Conservation (phyloP, 1,139 yeast genomes). For the Pneumocystis carinii region DNA sequence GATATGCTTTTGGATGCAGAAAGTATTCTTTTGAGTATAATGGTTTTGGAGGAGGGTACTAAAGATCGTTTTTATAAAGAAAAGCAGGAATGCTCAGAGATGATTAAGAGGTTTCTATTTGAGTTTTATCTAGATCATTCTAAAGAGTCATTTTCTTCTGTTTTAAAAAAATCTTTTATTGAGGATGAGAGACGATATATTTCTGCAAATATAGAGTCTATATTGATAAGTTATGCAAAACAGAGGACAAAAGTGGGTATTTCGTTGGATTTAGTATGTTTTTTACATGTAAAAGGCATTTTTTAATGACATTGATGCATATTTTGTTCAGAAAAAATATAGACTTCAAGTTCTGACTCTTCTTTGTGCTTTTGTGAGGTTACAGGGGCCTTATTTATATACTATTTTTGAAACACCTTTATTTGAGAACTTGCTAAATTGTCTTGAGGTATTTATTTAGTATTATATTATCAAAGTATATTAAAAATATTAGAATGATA, state of each 20-base stretch:
- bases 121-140: neutral
- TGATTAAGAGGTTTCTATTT: neutral
- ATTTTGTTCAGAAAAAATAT: slow-evolving; percentile 2
- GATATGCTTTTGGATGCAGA: neutral
- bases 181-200: neutral
- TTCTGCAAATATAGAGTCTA: neutral
- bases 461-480: neutral
- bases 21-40: neutral
- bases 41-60: neutral
- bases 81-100: neutral
- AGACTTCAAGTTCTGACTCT: slow-evolving; percentile 5
- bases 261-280: too few relatives aligned
- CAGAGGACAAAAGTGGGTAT: neutral
- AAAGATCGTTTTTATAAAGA: neutral
- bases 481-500: slow-evolving; percentile 27
- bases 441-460: neutral
- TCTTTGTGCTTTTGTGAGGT: neutral
- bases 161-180: neutral
- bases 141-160: neutral
- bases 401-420: slow-evolving; percentile 5
- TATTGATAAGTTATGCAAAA: slow-evolving; percentile 1
- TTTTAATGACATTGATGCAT: neutral
- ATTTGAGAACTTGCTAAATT: slow-evolving; percentile 3
- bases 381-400: slow-evolving; percentile 7
- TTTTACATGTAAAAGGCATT: neutral